These are phyloP conservation scores for Geosmithia morbida DNA, from an alignment of 2,329 filamentous ascomycete genomes.

Conservation along the genomic window DNA sequence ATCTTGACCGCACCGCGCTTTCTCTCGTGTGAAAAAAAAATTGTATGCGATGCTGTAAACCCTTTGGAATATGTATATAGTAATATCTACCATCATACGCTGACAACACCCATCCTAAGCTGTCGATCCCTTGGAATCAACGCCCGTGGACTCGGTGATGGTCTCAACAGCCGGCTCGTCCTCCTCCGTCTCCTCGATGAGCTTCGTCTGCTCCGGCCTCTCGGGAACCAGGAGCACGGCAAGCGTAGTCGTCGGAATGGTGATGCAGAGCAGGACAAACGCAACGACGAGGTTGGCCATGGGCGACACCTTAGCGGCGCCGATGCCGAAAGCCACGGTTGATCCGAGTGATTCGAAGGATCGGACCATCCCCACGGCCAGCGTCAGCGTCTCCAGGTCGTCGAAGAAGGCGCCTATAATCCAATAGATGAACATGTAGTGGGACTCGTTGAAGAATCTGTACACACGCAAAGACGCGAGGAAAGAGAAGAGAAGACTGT, in stretches of 20 bases:
- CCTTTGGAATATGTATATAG: no score
- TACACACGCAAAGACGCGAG: slow-evolving; percentile 8
- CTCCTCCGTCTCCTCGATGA: not conserved
- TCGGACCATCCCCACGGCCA: slow-evolving; percentile 29
- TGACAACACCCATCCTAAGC: not conserved
- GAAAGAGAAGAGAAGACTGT: not conserved
- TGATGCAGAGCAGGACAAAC: slow-evolving; percentile 29
- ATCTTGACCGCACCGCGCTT: no score
- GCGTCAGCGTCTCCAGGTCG: slow-evolving; percentile 33
- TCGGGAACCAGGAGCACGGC: slow-evolving; percentile 22
- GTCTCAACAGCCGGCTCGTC: not conserved
- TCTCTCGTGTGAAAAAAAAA: no score
- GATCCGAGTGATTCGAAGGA: slow-evolving; percentile 33
- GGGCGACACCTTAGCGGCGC: slow-evolving; percentile 26
- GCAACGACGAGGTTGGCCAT: slow-evolving; percentile 33
- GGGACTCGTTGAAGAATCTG: slow-evolving; percentile 32
- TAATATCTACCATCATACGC: no score
- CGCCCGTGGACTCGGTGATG: not conserved
- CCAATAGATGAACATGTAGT: slow-evolving; percentile 22
- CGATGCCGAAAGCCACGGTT: slow-evolving; percentile 29
- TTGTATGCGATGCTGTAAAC: no score
- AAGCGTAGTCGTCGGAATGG: slow-evolving; percentile 19
- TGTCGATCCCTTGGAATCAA: not conserved
- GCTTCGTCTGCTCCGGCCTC: slow-evolving; percentile 7
- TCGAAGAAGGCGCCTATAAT: slow-evolving; percentile 27